phyloP scores from a whole-genome alignment of 2,329 filamentous ascomycete species.

The Penicillium brevicompactum region DNA sequence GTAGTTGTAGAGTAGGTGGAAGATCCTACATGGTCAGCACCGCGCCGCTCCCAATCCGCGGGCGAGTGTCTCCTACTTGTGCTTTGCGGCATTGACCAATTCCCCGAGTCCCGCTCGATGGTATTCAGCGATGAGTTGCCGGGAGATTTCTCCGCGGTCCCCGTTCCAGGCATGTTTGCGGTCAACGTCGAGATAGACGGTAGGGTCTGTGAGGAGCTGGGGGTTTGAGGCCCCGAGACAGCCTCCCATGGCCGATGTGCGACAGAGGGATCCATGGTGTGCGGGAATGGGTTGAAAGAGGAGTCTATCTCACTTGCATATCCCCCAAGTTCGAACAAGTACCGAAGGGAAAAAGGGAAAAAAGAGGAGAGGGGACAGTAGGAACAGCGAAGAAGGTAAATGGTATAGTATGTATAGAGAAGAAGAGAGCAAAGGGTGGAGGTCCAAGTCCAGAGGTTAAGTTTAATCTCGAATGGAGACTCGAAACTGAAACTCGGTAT shows the following conservation, averaged over 20 bases:
- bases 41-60: constrained; percentile 14
- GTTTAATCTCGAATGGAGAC: constrained; percentile 7
- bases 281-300: not conserved
- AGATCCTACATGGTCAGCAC: constrained; percentile 42
- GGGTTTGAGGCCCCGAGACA: constrained; percentile 37
- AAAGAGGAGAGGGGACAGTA: constrained; percentile 1
- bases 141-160: constrained; percentile 44
- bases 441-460: not conserved
- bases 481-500: constrained; percentile 5
- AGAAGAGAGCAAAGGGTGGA: constrained; percentile 2
- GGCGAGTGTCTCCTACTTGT: constrained; percentile 49
- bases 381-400: not conserved
- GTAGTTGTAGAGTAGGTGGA: constrained; percentile 53
- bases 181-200: constrained; percentile 52
- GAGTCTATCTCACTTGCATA: not conserved
- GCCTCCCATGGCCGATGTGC: constrained; percentile 50
- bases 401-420: not conserved
- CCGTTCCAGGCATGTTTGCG: constrained; percentile 41
- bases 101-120: constrained; percentile 59
- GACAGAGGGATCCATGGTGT: constrained; percentile 43
- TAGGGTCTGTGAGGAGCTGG: constrained; percentile 44
- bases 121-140: constrained; percentile 47
- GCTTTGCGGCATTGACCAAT: constrained; percentile 62
- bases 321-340: not conserved
- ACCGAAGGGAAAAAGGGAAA: not conserved